Evolutionary conservation across 371 early-diverging fungal genomes (phyloP).

Genomic region (Mucor piriformis): DNA sequence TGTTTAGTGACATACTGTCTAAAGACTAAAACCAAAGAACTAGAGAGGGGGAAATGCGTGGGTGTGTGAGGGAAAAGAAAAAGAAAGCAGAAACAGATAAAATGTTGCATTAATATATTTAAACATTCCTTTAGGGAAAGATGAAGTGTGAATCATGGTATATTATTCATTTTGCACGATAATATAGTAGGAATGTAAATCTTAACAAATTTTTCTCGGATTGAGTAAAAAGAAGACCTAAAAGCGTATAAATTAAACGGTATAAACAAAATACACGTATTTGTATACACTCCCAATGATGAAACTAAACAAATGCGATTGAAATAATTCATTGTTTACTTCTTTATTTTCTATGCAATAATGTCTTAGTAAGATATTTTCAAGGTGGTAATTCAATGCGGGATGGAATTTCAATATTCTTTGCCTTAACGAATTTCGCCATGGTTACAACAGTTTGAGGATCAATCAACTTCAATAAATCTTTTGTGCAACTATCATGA

Average conservation of each 20-base stretch:
- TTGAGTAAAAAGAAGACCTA: background rate
- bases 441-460: conserved; percentile 15
- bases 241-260: background rate
- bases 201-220: no score
- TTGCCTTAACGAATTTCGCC: conserved; percentile 7
- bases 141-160: no score
- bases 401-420: conserved; percentile 9
- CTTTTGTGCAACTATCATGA: conserved; percentile 32
- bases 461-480: conserved; percentile 29
- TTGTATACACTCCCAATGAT: background rate
- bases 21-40: no score
- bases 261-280: background rate
- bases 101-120: background rate
- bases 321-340: background rate
- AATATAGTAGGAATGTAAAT: background rate
- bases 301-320: background rate
- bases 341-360: background rate
- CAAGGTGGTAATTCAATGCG: background rate
- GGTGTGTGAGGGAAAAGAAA: background rate
- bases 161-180: background rate
- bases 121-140: background rate
- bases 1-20: conserved; percentile 4
- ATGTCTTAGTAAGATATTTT: background rate
- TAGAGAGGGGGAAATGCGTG: background rate
- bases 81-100: background rate